A percentile compares a stretch with the other conserved stretches of the same genome.
These are phyloP conservation scores for Gentiana dahurica DNA, from an alignment of 257 asterid species.

Conservation along the genomic window DNA sequence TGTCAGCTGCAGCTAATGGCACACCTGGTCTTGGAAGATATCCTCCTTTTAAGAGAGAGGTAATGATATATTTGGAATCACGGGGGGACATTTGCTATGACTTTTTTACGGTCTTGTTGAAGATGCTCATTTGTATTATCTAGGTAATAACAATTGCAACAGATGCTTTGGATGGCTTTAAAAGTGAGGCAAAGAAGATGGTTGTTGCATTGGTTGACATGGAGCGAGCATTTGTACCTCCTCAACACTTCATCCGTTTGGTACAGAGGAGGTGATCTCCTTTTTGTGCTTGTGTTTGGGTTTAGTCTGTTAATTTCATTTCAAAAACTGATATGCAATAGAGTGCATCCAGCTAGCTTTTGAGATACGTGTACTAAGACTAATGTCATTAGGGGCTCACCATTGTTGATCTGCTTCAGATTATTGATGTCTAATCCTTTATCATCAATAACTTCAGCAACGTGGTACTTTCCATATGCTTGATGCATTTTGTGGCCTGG, in stretches of 20 bases:
- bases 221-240: constrained; percentile 98
- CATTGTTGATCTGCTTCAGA: too few species aligned
- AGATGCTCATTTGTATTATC: background rate
- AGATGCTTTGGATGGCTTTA: constrained; percentile 83
- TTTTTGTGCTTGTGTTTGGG: background rate
- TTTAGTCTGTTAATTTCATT: background rate
- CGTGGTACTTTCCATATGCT: too few species aligned
- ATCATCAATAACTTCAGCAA: too few species aligned
- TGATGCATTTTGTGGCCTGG: too few species aligned
- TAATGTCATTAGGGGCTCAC: too few species aligned
- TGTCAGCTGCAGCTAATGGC: constrained; percentile 87
- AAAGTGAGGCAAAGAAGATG: constrained; percentile 80
- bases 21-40: constrained; percentile 99
- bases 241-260: constrained; percentile 92
- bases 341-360: too few species aligned
- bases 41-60: constrained; percentile 99
- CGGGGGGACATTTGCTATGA: background rate
- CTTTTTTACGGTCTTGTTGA: background rate
- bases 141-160: constrained; percentile 87
- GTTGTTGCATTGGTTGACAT: constrained; percentile 98
- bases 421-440: too few species aligned
- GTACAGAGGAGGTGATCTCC: constrained; percentile 80
- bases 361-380: too few species aligned
- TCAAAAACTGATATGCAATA: background rate
- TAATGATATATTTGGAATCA: constrained; percentile 12